A percentile compares a stretch with the other conserved stretches of the same genome.
Evolutionary conservation across 2,329 filamentous ascomycete species (phyloP).

Genomic region (Coniochaeta prunicola): DNA sequence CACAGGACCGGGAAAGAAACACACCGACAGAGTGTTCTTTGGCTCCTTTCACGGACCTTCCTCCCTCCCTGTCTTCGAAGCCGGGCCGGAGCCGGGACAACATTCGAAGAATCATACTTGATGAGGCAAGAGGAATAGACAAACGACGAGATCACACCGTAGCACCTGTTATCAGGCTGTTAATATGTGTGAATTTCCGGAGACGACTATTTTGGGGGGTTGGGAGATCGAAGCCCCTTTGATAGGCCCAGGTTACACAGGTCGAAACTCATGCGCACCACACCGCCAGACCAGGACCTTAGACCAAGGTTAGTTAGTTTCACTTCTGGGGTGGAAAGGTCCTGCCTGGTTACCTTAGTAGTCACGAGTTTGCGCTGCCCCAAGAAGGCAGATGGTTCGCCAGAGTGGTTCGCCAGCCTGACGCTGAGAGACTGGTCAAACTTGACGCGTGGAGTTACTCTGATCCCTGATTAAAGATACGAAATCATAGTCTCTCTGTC

Average conservation of each 20-base stretch:
- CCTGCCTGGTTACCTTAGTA: neutral
- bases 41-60: neutral
- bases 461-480: neutral
- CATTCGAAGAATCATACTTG: neutral
- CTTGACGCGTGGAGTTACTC: neutral
- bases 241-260: neutral
- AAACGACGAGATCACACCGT: neutral
- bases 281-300: neutral
- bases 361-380: neutral
- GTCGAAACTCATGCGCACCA: neutral
- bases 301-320: neutral
- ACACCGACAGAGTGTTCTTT: neutral
- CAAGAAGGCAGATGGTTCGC: neutral
- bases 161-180: neutral
- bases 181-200: neutral
- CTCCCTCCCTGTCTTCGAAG: neutral
- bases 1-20: neutral
- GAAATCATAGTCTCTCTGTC: too few species aligned
- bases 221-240: neutral
- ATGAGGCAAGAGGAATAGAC: neutral
- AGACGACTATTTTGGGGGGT: neutral
- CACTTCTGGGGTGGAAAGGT: neutral
- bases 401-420: neutral
- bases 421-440: neutral
- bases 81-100: too few species aligned